These are phyloP conservation scores for Phytomonas sp. DNA, from an alignment of 208 protist species.

Conservation along the genomic window DNA sequence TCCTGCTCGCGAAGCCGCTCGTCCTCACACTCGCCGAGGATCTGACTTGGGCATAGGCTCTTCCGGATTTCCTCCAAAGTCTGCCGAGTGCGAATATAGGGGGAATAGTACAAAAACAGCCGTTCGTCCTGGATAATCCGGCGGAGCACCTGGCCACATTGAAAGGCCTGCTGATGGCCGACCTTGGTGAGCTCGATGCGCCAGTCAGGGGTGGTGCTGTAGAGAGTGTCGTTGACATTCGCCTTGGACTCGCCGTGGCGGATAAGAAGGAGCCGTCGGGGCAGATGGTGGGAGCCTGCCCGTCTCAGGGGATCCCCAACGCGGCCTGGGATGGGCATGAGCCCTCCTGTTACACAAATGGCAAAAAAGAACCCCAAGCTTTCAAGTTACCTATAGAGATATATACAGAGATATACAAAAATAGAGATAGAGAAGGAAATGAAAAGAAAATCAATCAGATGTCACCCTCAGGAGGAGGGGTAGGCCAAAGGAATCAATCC, in stretches of 20 bases:
- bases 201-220: conserved; percentile 85
- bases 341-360: too few relatives aligned
- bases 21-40: conserved; percentile 86
- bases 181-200: conserved; percentile 73
- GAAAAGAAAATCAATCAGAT: too few relatives aligned
- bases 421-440: too few relatives aligned
- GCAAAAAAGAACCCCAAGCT: too few relatives aligned
- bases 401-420: too few relatives aligned
- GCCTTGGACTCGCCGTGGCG: conserved; percentile 80
- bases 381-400: too few relatives aligned
- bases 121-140: conserved; percentile 70
- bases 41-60: conserved; percentile 48
- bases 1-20: conserved; percentile 91
- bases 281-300: conserved; percentile 36
- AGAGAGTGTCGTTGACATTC: conserved; percentile 73
- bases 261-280: conserved; percentile 69
- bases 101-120: conserved; percentile 87
- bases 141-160: conserved; percentile 71
- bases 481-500: too few relatives aligned
- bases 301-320: neutral
- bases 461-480: too few relatives aligned
- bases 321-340: too few relatives aligned
- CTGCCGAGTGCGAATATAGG: conserved; percentile 77
- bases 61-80: conserved; percentile 79
- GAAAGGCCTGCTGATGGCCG: conserved; percentile 73